A percentile compares a stretch with the other conserved stretches of the same genome.
These are phyloP conservation scores for Persicaria maculosa DNA, from an alignment of 148 eudicot genomes.

Conservation along the genomic window DNA sequence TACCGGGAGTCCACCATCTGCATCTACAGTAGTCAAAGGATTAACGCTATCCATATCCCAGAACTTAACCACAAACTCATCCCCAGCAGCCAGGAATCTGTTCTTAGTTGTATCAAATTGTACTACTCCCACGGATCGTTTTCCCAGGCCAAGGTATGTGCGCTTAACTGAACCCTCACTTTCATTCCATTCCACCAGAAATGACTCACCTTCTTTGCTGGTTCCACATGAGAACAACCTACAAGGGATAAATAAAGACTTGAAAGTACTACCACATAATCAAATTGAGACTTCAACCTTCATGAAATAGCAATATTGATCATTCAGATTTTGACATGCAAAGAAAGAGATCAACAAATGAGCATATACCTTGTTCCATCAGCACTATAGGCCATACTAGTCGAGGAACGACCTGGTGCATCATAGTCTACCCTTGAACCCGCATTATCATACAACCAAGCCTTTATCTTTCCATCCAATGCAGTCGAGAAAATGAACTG, in stretches of 20 bases:
- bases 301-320: neutral
- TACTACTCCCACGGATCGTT: constrained; percentile 64
- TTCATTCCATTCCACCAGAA: constrained; percentile 94
- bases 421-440: constrained; percentile 94
- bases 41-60: constrained; percentile 92
- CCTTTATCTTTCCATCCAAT: constrained; percentile 91
- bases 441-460: constrained; percentile 81
- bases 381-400: constrained; percentile 81
- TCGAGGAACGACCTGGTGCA: constrained; percentile 92
- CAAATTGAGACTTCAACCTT: constrained; percentile 7
- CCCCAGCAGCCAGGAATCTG: constrained; percentile 83
- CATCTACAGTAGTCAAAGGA: constrained; percentile 54
- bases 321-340: neutral
- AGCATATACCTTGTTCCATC: constrained; percentile 71
- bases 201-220: constrained; percentile 89
- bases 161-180: constrained; percentile 88
- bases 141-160: constrained; percentile 68
- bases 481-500: constrained; percentile 95
- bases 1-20: constrained; percentile 92
- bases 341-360: constrained; percentile 10
- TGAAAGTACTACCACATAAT: neutral
- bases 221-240: constrained; percentile 97
- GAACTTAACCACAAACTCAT: constrained; percentile 60
- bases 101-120: constrained; percentile 91
- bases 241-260: constrained; percentile 10